Percentiles rank a stretch among this genome's conserved stretches.
These are phyloP conservation scores for Suillus luteus DNA, from an alignment of 768 basidiomycete species.

Conservation along the genomic window DNA sequence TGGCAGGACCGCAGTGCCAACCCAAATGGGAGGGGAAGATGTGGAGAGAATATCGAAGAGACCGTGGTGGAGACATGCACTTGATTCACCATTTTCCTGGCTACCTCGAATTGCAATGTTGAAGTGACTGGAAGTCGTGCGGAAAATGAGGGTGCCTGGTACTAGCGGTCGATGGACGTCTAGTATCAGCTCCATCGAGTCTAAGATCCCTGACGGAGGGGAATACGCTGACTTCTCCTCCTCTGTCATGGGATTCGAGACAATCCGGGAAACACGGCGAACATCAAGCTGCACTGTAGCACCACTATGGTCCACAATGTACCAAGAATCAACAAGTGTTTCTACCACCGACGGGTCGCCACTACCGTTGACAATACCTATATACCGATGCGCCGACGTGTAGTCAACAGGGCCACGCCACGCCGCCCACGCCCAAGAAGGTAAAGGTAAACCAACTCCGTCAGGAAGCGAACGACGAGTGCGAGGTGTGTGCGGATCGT, in stretches of 20 bases:
- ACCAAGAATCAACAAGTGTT: conserved; percentile 23
- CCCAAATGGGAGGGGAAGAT: conserved; percentile 1
- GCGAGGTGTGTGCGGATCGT: conserved; percentile 14
- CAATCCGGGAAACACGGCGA: background rate
- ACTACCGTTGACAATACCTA: background rate
- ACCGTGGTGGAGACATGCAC: background rate
- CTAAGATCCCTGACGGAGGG: background rate
- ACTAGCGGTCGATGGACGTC: background rate
- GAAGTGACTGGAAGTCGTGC: background rate
- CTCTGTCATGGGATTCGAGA: conserved; percentile 4
- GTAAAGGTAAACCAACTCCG: conserved; percentile 9
- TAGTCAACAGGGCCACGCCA: conserved; percentile 23
- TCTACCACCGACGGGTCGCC: conserved; percentile 17
- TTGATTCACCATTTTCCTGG: background rate
- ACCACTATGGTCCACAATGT: conserved; percentile 20
- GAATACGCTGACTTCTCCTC: background rate
- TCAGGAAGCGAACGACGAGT: conserved; percentile 13
- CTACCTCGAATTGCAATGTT: background rate
- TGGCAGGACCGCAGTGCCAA: conserved; percentile 1
- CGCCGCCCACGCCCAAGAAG: conserved; percentile 31
- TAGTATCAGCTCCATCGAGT: background rate
- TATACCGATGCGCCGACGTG: background rate
- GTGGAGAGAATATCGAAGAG: conserved; percentile 1
- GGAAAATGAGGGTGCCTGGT: conserved; percentile 5
- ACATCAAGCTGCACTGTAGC: conserved; percentile 20